Evolutionary conservation across 345 rosid genomes (phyloP).

Genomic region (Dipteronia dyeriana): DNA sequence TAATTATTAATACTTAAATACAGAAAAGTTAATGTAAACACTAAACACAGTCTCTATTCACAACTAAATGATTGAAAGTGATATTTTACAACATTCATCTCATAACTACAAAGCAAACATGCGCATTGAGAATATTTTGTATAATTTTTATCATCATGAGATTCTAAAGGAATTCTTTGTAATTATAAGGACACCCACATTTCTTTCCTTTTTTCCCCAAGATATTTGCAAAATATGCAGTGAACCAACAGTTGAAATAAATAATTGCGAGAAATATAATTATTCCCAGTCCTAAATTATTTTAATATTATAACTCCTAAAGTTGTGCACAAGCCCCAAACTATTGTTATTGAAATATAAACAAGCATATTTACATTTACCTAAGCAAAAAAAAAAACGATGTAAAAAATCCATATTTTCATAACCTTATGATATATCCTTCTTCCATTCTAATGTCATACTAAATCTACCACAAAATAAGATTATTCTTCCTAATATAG

Average conservation of each 20-base stretch:
- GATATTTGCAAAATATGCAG: not conserved
- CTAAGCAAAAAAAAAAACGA: not conserved
- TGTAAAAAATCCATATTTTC: not conserved
- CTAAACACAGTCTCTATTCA: not conserved
- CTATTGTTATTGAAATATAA: not conserved
- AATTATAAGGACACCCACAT: not conserved
- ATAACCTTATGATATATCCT: not conserved
- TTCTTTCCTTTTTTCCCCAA: not conserved
- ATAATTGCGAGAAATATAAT: not conserved
- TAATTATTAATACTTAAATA: not conserved
- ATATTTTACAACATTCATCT: not conserved
- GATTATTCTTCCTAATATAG: not conserved
- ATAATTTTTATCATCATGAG: not conserved
- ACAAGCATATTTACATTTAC: not conserved
- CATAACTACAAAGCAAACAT: not conserved
- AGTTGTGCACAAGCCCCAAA: not conserved
- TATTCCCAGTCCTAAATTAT: constrained; percentile 1
- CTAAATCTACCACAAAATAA: not conserved
- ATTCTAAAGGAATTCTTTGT: not conserved
- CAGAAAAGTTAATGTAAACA: not conserved
- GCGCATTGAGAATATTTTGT: not conserved
- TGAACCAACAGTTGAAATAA: not conserved
- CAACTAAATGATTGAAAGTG: not conserved
- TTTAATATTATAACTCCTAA: not conserved
- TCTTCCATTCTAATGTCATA: not conserved